phyloP scores from a whole-genome alignment of 2,329 filamentous ascomycete genomes.

The Aureobasidium namibiae region DNA sequence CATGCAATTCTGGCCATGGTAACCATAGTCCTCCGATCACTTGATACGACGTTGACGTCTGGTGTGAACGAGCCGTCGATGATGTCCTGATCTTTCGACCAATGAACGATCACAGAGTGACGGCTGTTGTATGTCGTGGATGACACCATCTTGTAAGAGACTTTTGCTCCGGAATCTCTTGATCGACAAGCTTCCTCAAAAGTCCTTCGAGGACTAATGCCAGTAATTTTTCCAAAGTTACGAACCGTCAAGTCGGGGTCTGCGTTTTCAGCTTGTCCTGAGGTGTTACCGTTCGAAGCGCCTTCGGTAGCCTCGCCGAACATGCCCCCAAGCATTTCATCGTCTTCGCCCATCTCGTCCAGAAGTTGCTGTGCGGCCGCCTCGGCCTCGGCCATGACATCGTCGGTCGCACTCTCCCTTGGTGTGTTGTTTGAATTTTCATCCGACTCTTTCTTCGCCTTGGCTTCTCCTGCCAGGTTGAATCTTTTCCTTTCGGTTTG shows the following conservation, averaged over 20 bases:
- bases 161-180: conserved; percentile 61
- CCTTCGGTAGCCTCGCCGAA: conserved; percentile 35
- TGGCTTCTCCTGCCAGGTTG: conserved; percentile 18
- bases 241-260: conserved; percentile 52
- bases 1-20: conserved; percentile 70
- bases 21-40: conserved; percentile 46
- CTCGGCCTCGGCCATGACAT: conserved; percentile 46
- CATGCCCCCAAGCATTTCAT: conserved; percentile 50
- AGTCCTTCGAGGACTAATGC: conserved; percentile 65
- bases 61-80: conserved; percentile 35
- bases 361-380: conserved; percentile 24
- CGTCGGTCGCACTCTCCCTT: conserved; percentile 20
- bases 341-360: conserved; percentile 39
- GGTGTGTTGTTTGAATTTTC: background rate
- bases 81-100: conserved; percentile 64
- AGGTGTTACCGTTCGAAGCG: background rate
- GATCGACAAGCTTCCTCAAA: conserved; percentile 84
- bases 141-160: conserved; percentile 63
- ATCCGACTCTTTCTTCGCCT: background rate
- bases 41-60: conserved; percentile 37
- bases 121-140: conserved; percentile 66
- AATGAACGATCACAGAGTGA: conserved; percentile 65
- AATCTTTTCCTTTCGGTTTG: conserved; percentile 28
- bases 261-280: conserved; percentile 12
- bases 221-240: conserved; percentile 78